Evolutionary conservation across 78 protist genomes (phyloP), one percentile per base, ranked within the genome.

Genomic region (Dictyostelium citrinum): DNA sequence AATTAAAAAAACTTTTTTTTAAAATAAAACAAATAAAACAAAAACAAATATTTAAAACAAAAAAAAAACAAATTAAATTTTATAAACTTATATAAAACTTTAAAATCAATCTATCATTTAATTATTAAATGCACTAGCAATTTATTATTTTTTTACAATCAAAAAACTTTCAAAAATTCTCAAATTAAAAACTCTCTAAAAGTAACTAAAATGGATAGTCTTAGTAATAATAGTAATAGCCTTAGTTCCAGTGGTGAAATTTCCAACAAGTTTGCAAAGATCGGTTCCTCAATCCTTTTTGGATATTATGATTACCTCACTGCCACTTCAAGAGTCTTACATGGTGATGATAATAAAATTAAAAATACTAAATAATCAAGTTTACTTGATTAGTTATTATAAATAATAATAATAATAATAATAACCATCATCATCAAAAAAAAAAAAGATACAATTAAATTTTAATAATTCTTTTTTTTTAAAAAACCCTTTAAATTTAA

Each of bases 231-330:
- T 64, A 64, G 35, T 24, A 64, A 29, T 64, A 29, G 9, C 12
- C 72, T 64, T 64, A 29, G 72, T 64, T 64, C 72, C 31, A 64
- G 72, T 64, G 72, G 72, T 64, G 72, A 64, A 64, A 11, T 64
- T 64, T 64, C 72, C 1, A 64, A 64, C 33, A 64, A 64, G 24
- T 64, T 64, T 29, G 31, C 72, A n/a, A 64, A 64, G 35, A 64
- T 64, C 14, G 72, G 72, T 27, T 27, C 31, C 17, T 27, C 39
- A 6, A 64, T 64, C 35, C 72, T 64, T 20, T 64, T 3, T 64
- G 72, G 72, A 27, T 64, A 64, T 29, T 64, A 27, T 27, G 72
- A 64, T 27, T 64, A 64, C 33, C 33, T 64, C 2, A 64, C 72
- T 64, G 24, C 72, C 31, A 64, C 72, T 24, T 64, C 72, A 27